A percentile compares a stretch with the other conserved stretches of the same genome.
phyloP scores from a whole-genome alignment of 352 stramenopile genomes.

The Pythium volutum region DNA sequence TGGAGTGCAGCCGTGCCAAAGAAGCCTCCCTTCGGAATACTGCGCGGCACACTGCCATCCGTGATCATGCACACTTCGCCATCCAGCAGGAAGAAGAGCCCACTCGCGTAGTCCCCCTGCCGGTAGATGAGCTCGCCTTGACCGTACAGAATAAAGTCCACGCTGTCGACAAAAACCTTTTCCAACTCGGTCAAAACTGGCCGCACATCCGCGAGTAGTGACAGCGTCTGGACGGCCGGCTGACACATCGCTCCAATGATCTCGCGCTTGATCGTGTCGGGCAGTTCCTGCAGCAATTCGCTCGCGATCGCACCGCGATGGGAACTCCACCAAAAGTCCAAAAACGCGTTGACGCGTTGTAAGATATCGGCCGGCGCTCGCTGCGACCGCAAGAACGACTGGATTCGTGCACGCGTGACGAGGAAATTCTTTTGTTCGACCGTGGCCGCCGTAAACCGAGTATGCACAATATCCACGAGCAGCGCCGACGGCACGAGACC shows the following conservation, averaged over 20 bases:
- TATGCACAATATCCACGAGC: slow-evolving; percentile 48
- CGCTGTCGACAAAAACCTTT: slow-evolving; percentile 46
- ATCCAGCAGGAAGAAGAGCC: slow-evolving; percentile 56
- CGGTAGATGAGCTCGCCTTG: slow-evolving; percentile 66
- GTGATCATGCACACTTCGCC: slow-evolving; percentile 49
- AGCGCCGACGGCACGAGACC: slow-evolving; percentile 41
- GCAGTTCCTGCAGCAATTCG: slow-evolving; percentile 51
- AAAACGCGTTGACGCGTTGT: slow-evolving; percentile 51
- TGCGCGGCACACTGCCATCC: slow-evolving; percentile 30
- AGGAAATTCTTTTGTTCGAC: slow-evolving; percentile 68
- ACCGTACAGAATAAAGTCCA: slow-evolving; percentile 51
- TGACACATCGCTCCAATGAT: slow-evolving; percentile 52
- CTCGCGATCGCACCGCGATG: slow-evolving; percentile 49
- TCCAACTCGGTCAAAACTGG: slow-evolving; percentile 35
- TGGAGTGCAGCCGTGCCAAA: slow-evolving; percentile 49
- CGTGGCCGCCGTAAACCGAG: slow-evolving; percentile 40
- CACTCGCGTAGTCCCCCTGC: slow-evolving; percentile 56
- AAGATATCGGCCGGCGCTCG: slow-evolving; percentile 40
- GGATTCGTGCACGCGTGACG: slow-evolving; percentile 43
- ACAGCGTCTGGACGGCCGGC: slow-evolving; percentile 43
- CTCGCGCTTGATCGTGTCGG: slow-evolving; percentile 45
- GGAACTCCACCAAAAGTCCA: slow-evolving; percentile 70
- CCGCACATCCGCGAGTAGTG: slow-evolving; percentile 36
- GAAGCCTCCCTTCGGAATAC: slow-evolving; percentile 43
- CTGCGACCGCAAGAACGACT: slow-evolving; percentile 49